Evolutionary conservation across 805 yeast species (phyloP).

Genomic region (Lipomyces starkeyi): DNA sequence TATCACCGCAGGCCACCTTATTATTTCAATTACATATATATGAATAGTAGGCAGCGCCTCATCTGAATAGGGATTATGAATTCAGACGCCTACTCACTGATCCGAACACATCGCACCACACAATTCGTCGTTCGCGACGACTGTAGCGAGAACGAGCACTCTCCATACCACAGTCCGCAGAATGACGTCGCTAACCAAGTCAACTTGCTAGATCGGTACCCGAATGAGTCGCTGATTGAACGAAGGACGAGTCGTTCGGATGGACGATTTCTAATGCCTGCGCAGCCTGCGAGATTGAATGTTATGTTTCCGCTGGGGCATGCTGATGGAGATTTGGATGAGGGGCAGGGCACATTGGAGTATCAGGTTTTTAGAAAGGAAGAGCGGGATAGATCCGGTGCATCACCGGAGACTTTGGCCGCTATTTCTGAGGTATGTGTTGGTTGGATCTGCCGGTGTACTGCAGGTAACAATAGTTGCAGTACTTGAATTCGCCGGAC

Average conservation of each 20-base stretch:
- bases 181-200: background rate
- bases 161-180: background rate
- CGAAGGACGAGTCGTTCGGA: background rate
- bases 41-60: background rate
- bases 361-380: background rate
- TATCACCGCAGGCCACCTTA: background rate
- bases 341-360: background rate
- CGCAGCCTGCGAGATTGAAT: slow-evolving; percentile 5
- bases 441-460: background rate
- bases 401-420: slow-evolving; percentile 25
- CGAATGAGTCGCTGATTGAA: background rate
- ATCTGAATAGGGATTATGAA: background rate
- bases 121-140: background rate
- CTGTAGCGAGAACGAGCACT: background rate
- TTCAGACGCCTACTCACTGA: background rate
- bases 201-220: background rate
- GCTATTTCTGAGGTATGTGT: slow-evolving; percentile 24
- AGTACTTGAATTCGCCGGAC: slow-evolving; percentile 3
- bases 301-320: background rate
- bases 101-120: background rate
- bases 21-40: background rate
- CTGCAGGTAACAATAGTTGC: background rate
- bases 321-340: background rate
- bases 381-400: slow-evolving; percentile 8
- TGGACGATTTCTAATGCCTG: background rate